Base-by-base conservation (phyloP, 2,329 filamentous ascomycete species). In the Aureobasidium leucospermi region DNA sequence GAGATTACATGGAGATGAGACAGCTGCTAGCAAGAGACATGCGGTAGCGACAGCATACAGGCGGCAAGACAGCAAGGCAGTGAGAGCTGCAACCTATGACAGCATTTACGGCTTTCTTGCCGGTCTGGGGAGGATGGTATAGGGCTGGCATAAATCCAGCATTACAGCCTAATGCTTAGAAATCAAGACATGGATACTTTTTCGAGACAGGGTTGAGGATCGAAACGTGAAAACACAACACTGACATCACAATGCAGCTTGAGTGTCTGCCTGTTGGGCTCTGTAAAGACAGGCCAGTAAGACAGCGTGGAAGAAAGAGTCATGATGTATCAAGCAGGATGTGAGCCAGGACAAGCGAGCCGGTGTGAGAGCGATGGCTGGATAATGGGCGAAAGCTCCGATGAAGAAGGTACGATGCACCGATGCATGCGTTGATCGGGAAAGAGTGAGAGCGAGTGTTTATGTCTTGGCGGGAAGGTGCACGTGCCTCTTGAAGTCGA, bases 81-180 rank as follows among this genome's bases (percentile, higher is more conserved):
- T 7, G 10, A 42, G 23, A 55, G 28, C 1, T 15, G 19, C 2
- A 43, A 23, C 16, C 16, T 13, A 57, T 38, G 31, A 56, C 13
- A 46, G 52, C 41, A 57, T 57, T 38, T 13, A 38, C 28, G 42
- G 11, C 29, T n/a, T 55, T 52, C 8, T 10, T 29, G 28, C 5
- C 31, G 10, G 15, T 36, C n/a, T 36, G 16, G 39, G 38, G n/a
- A 34, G 38, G 23, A 43, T 31, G 38, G 39, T 45, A 57, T 46
- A 57, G 31, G 39, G 41, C 42, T 57, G 52, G 52, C 52, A 57
- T 45, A 46, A 45, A 46, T 31, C 29, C 49, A 42, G 49, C 36
- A 52, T 52, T 52, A 52, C 49, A 41, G 49, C 49, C 51, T 55
- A 55, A 43, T 43, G 51, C 51, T 55, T 55, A 55, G 51, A 43